Conservation (phyloP, 768 basidiomycete species). For the Phallus indusiatus region DNA sequence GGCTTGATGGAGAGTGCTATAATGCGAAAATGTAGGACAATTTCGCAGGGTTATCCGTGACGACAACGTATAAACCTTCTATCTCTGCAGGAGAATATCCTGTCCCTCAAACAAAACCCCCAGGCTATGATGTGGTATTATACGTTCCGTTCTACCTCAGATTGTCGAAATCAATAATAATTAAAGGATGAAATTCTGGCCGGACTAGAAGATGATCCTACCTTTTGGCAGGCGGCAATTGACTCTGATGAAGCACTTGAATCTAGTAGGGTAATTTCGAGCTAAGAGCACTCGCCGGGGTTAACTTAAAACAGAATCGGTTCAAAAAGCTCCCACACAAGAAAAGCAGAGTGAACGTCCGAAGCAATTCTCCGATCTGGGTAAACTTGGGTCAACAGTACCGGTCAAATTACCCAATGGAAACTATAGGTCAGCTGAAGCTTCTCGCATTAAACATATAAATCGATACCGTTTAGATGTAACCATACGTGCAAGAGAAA, state of each 20-base stretch:
- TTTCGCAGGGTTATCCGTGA: conserved; percentile 54
- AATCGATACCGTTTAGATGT: conserved; percentile 37
- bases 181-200: conserved; percentile 54
- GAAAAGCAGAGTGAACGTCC: background rate
- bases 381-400: background rate
- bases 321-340: background rate
- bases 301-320: background rate
- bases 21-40: conserved; percentile 43
- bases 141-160: background rate
- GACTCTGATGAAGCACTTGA: background rate
- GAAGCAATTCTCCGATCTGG: background rate
- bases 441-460: background rate
- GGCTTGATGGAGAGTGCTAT: conserved; percentile 10
- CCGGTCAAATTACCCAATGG: conserved; percentile 47
- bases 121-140: conserved; percentile 41
- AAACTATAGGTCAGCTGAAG: conserved; percentile 42
- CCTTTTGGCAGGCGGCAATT: conserved; percentile 48
- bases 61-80: conserved; percentile 46
- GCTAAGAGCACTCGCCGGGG: background rate
- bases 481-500: conserved; percentile 79
- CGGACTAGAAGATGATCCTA: conserved; percentile 57
- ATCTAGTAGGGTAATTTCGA: background rate
- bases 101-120: conserved; percentile 62
- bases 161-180: background rate
- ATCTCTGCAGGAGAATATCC: conserved; percentile 51